Percentiles rank a stretch among this genome's conserved stretches.
Conservation (phyloP, 2,329 filamentous ascomycete species). For the Harringtonia aguacate region DNA sequence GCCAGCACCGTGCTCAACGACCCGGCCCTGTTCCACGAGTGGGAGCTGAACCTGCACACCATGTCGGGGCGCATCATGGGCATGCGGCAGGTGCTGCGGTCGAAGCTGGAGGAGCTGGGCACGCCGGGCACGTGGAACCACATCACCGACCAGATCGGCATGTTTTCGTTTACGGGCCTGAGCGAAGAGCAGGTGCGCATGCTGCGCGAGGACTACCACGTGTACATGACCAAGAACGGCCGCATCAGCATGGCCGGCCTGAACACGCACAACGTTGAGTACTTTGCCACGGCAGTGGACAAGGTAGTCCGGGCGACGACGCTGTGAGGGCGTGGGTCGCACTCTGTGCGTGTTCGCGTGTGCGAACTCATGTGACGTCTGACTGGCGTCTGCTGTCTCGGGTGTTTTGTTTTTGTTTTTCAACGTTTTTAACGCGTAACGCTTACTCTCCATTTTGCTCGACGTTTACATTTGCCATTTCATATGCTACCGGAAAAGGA, state of each 20-base stretch:
- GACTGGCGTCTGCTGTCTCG: too few species aligned
- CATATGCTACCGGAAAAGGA: not conserved
- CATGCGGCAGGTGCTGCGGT: slow-evolving; percentile 73
- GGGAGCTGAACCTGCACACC: slow-evolving; percentile 81
- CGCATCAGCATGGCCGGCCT: slow-evolving; percentile 98
- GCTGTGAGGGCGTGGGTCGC: not conserved
- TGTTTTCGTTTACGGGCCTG: slow-evolving; percentile 93
- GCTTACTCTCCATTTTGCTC: not conserved
- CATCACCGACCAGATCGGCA: slow-evolving; percentile 97
- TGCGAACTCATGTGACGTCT: too few species aligned
- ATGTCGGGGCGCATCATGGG: slow-evolving; percentile 94
- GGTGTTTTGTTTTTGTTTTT: too few species aligned
- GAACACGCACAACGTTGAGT: slow-evolving; percentile 84
- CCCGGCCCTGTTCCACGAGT: slow-evolving; percentile 68
- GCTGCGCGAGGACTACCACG: slow-evolving; percentile 59
- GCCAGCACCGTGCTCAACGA: slow-evolving; percentile 80
- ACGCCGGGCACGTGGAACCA: slow-evolving; percentile 94
- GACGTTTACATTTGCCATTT: not conserved
- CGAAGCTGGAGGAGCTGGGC: slow-evolving; percentile 70
- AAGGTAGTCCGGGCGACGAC: slow-evolving; percentile 56
- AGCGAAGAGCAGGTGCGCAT: slow-evolving; percentile 61
- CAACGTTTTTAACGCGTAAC: not conserved
- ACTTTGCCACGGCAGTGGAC: slow-evolving; percentile 83
- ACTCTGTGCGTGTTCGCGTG: too few species aligned
- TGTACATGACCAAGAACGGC: slow-evolving; percentile 96